A percentile compares a stretch with the other conserved stretches of the same genome.
phyloP scores from a whole-genome alignment of 2,329 filamentous ascomycete species.

The Domatiomyces catenatus region DNA sequence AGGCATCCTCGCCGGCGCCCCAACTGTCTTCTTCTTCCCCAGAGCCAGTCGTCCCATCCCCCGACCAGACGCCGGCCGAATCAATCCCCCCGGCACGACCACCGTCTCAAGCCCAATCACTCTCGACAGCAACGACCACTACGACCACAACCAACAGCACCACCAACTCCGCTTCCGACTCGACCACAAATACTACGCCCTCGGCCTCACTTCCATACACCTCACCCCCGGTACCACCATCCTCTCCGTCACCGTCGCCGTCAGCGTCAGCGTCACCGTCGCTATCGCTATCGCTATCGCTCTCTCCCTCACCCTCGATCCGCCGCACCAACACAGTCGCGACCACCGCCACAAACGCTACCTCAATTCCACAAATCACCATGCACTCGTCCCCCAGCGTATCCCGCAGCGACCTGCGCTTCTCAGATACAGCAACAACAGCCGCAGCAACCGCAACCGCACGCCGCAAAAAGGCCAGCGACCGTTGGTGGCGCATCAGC shows the following conservation, averaged over 20 bases:
- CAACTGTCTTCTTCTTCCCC: too few species aligned
- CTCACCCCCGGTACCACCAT: neutral
- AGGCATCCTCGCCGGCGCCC: too few species aligned
- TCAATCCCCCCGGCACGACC: neutral
- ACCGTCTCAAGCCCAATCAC: neutral
- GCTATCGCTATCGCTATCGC: conserved; percentile 22
- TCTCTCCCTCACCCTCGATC: conserved; percentile 19
- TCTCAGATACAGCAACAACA: neutral
- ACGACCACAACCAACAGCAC: neutral
- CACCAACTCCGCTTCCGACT: neutral
- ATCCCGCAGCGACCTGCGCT: conserved; percentile 19
- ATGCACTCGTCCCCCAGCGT: neutral
- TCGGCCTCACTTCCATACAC: neutral
- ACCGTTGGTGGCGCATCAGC: conserved; percentile 95
- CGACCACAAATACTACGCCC: neutral
- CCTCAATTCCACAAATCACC: neutral
- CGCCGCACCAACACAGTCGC: neutral
- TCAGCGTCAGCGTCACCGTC: too few species aligned
- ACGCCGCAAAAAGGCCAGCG: conserved; percentile 46
- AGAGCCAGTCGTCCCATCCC: neutral
- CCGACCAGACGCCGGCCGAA: neutral
- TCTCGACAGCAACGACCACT: neutral
- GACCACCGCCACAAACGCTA: neutral
- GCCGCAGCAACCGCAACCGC: neutral
- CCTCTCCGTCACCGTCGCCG: too few species aligned